A percentile compares a stretch with the other conserved stretches of the same genome.
Conservation (phyloP, 495 filamentous ascomycete genomes). For the Penicillium ucsense region DNA sequence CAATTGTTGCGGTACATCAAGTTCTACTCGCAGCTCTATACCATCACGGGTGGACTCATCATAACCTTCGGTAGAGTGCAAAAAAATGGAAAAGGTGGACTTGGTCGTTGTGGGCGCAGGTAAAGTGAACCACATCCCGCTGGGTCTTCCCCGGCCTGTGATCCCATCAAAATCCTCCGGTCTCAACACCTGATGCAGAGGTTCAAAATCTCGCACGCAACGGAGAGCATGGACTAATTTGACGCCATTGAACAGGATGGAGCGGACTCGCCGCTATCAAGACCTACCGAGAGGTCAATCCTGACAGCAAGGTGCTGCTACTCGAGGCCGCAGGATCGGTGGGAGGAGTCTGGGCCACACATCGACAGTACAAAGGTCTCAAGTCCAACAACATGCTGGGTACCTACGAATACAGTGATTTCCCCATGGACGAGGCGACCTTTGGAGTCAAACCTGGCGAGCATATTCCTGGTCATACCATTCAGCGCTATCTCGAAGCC, state of each 20-base stretch:
- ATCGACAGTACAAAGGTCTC: conserved; percentile 57
- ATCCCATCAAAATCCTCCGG: no score
- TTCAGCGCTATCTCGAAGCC: conserved; percentile 56
- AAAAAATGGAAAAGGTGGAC: conserved; percentile 18
- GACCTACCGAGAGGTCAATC: conserved; percentile 49
- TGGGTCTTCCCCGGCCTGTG: no score
- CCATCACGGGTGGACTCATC: no score
- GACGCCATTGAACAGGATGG: conserved; percentile 30
- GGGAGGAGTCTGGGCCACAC: conserved; percentile 62
- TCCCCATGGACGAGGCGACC: conserved; percentile 54
- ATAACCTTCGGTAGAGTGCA: no score
- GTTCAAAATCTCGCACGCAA: no score
- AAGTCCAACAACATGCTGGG: conserved; percentile 56
- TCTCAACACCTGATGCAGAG: no score
- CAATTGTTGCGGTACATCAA: no score
- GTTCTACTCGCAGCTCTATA: no score
- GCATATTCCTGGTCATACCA: conserved; percentile 57
- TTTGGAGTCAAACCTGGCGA: conserved; percentile 52
- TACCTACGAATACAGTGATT: conserved; percentile 62
- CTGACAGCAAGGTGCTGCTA: conserved; percentile 37
- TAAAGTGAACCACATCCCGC: conserved; percentile 8
- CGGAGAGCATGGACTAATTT: no score
- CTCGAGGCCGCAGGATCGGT: conserved; percentile 47
- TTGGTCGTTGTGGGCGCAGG: conserved; percentile 39
- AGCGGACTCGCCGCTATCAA: conserved; percentile 51